Percentiles rank a stretch among this genome's conserved stretches.
Evolutionary conservation across 2,329 filamentous ascomycete species (phyloP).

Genomic region (Arthrobotrys sphaeroides): DNA sequence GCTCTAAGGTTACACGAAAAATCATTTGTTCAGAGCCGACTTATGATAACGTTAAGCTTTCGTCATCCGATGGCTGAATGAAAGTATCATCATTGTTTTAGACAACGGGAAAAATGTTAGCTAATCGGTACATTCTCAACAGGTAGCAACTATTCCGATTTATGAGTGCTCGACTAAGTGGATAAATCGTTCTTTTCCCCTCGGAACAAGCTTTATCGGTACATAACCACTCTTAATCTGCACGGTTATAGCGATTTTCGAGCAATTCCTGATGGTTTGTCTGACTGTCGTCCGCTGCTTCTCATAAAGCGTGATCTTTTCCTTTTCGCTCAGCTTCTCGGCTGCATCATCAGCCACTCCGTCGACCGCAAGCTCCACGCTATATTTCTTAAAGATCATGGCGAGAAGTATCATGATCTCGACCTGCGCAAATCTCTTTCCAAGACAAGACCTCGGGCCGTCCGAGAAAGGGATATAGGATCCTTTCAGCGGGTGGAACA

Average conservation of each 20-base stretch:
- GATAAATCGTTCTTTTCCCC: conserved; percentile 75
- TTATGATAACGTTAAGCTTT: conserved; percentile 32
- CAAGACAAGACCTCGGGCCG: conserved; percentile 69
- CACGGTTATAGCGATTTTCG: conserved; percentile 72
- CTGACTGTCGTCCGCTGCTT: conserved; percentile 69
- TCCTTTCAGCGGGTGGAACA: conserved; percentile 61
- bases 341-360: conserved; percentile 69
- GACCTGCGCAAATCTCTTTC: conserved; percentile 69
- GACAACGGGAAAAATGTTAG: neutral
- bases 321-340: conserved; percentile 63
- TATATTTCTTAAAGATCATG: conserved; percentile 64
- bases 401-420: conserved; percentile 69
- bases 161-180: conserved; percentile 56
- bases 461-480: conserved; percentile 70
- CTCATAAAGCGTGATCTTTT: conserved; percentile 68
- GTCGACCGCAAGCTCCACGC: conserved; percentile 75
- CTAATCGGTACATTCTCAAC: neutral
- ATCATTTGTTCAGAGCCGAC: neutral
- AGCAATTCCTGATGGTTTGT: conserved; percentile 67
- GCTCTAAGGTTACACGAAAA: neutral
- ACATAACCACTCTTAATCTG: conserved; percentile 73
- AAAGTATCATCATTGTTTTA: neutral
- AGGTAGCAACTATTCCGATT: neutral
- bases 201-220: conserved; percentile 73
- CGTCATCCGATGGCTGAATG: neutral